Evolutionary conservation across 345 rosid genomes (phyloP).

Genomic region (Corymbia maculata): DNA sequence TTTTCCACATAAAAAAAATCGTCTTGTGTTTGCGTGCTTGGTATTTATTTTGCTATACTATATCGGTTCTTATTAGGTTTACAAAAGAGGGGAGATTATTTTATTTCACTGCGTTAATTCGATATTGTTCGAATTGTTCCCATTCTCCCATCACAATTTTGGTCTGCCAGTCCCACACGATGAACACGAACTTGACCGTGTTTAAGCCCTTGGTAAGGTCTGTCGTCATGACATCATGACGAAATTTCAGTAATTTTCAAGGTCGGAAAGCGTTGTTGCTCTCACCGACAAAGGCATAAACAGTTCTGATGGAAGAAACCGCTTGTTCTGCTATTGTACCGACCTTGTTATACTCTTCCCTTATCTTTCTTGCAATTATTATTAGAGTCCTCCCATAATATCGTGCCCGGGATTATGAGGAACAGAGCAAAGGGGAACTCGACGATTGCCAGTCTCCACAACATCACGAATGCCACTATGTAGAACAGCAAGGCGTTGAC

Average conservation of each 20-base stretch:
- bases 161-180: slow-evolving; percentile 37
- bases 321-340: slow-evolving; percentile 77
- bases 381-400: slow-evolving; percentile 71
- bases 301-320: slow-evolving; percentile 70
- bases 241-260: too few species aligned
- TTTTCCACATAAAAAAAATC: too few species aligned
- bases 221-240: slow-evolving; percentile 23
- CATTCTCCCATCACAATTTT: too few species aligned
- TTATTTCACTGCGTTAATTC: too few species aligned
- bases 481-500: slow-evolving; percentile 59
- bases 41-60: too few species aligned
- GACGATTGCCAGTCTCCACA: slow-evolving; percentile 79
- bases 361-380: slow-evolving; percentile 50
- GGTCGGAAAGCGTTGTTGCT: slow-evolving; percentile 19
- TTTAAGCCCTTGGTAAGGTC: slow-evolving; percentile 47
- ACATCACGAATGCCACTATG: slow-evolving; percentile 41
- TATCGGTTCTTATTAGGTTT: too few species aligned
- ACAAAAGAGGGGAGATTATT: too few species aligned
- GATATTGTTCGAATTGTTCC: too few species aligned
- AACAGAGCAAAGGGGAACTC: slow-evolving; percentile 56
- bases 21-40: too few species aligned
- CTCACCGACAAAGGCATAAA: slow-evolving; percentile 76
- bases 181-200: slow-evolving; percentile 32
- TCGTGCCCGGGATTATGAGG: slow-evolving; percentile 66
- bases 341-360: slow-evolving; percentile 70